Evolutionary conservation across 106 monocot species (phyloP).

Genomic region (Alisma plantagoaquatica): DNA sequence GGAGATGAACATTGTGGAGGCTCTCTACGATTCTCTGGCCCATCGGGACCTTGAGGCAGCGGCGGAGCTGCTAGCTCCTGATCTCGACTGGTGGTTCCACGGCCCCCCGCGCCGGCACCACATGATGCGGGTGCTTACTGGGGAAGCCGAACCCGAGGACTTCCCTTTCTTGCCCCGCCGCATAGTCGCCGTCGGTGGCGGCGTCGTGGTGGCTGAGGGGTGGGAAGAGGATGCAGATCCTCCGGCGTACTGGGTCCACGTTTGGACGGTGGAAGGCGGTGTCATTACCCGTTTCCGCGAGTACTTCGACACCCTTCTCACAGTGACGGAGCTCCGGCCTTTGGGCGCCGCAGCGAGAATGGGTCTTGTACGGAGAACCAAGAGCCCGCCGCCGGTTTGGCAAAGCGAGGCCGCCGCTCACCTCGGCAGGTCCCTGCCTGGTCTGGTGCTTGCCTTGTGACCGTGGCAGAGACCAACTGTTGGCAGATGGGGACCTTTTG

Average conservation of each 20-base stretch:
- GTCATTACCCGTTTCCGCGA: conserved; percentile 13
- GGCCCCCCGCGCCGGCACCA: conserved; percentile 8
- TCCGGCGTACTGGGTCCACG: conserved; percentile 12
- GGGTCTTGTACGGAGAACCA: not conserved
- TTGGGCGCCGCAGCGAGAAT: conserved; percentile 1
- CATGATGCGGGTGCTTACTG: conserved; percentile 15
- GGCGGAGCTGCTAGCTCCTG: conserved; percentile 7
- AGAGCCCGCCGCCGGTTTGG: not conserved
- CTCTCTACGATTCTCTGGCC: conserved; percentile 14
- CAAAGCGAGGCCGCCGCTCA: not conserved
- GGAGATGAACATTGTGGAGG: conserved; percentile 17
- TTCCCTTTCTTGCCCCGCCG: not conserved
- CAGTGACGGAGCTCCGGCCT: conserved; percentile 7
- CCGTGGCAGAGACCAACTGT: too few relatives aligned
- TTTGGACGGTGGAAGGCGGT: conserved; percentile 14
- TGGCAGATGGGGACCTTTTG: too few relatives aligned
- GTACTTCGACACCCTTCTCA: conserved; percentile 25
- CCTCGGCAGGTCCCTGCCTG: not conserved
- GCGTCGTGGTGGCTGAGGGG: not conserved
- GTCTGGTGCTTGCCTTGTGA: not conserved
- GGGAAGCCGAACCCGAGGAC: not conserved
- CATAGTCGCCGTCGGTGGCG: conserved; percentile 17
- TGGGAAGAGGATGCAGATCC: conserved; percentile 12
- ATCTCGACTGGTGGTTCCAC: conserved; percentile 24
- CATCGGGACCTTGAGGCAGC: conserved; percentile 1